phyloP scores from a whole-genome alignment of 371 early-diverging fungal genomes.

The Actinomortierella wolfii region DNA sequence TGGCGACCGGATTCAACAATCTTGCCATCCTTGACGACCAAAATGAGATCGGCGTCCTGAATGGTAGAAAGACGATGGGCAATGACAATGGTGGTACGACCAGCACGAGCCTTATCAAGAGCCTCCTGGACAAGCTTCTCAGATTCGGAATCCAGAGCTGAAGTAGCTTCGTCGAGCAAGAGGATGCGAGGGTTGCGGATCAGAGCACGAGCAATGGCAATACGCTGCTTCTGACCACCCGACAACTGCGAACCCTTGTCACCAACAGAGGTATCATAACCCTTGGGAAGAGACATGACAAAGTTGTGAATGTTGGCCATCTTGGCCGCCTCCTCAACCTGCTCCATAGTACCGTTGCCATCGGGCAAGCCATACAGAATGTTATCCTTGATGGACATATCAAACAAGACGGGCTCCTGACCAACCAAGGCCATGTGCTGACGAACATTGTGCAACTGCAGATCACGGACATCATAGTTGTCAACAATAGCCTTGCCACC shows the following conservation, averaged over 20 bases:
- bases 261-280: slow-evolving; percentile 82
- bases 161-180: slow-evolving; percentile 97
- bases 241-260: slow-evolving; percentile 73
- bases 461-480: slow-evolving; percentile 62
- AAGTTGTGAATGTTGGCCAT: slow-evolving; percentile 83
- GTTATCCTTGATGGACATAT: slow-evolving; percentile 84
- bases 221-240: slow-evolving; percentile 78
- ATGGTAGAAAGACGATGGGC: slow-evolving; percentile 76
- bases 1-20: slow-evolving; percentile 87
- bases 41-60: slow-evolving; percentile 77
- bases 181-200: slow-evolving; percentile 87
- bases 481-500: slow-evolving; percentile 55
- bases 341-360: slow-evolving; percentile 53
- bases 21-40: slow-evolving; percentile 75
- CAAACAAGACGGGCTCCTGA: slow-evolving; percentile 90
- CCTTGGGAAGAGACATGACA: slow-evolving; percentile 66
- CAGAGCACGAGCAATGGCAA: slow-evolving; percentile 71
- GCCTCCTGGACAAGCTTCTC: slow-evolving; percentile 92
- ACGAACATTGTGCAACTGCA: slow-evolving; percentile 67
- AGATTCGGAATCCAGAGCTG: slow-evolving; percentile 88
- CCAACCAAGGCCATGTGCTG: slow-evolving; percentile 80
- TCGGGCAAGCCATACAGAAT: slow-evolving; percentile 65
- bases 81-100: slow-evolving; percentile 72
- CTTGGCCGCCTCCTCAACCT: slow-evolving; percentile 64
- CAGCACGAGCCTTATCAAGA: slow-evolving; percentile 73